Evolutionary conservation across 1,284 basidiomycete species (phyloP), one percentile per base, ranked within the genome.

Genomic region (Wallemia ichthyophaga): DNA sequence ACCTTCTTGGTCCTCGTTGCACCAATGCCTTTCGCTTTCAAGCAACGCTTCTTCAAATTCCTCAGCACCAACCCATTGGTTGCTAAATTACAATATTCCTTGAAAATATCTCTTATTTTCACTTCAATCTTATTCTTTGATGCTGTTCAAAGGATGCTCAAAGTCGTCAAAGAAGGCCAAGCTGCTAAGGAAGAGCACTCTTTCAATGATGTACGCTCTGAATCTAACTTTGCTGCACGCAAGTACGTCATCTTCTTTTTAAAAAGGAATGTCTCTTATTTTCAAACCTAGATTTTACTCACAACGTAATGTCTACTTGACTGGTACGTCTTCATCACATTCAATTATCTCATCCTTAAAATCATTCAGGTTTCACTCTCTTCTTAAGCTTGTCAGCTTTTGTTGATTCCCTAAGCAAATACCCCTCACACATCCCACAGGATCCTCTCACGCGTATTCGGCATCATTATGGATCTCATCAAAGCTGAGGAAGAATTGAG

Each of bases 71-170:
- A 64, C 62, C 11, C 53, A 59, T 64, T 67, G 68, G 66, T 73
- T 59, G 74, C 72, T 61, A 74, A 75, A 66, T 66, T 75, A 57
- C 73, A 75, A 63, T 76, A 76, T 64, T 56, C 27, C 32, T 61
- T 59, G 59, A 58, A 48, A 54, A 11, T 56, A 58, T 15, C 27
- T 15, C 59, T 21, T 64, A 89, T 86, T 63, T 94, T 92, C 66
- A 81, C 94, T 0, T 84, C 74, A 1, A 78, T 95, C 5, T 72
- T 85, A 54, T 87, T 88, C 64, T 73, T 79, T n/a, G 89, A 95
- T 65, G 87, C 91, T 25, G 74, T 92, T 53, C 89, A 95, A 71
- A 78, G 89, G 63, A 91, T 94, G 85, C 79, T 83, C 73, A 79
- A 85, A 61, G 81, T 92, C 33, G 80, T 81, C 19, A 75, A 78